Base-by-base conservation (phyloP, 2,329 filamentous ascomycete genomes). In the Aureobasidium sp. region DNA sequence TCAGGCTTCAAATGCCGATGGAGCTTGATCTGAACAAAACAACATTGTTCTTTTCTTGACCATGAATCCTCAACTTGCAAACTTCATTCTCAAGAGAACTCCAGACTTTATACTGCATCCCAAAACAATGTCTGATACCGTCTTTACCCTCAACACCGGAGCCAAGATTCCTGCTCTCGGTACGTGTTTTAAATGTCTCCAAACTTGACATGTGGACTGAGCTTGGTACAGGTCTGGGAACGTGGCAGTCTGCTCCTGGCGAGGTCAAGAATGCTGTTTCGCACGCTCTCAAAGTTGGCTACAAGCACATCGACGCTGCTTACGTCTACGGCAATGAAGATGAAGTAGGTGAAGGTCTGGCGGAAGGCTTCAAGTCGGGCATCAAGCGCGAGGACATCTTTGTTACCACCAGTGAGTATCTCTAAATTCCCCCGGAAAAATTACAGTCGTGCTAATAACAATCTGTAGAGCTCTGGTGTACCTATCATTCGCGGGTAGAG, bases 281-380 rank as follows among this genome's bases (percentile, higher is more conserved):
- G 34, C 76, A 79, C 62, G 78, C 79, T 10, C 74, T 81, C 65
- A 77, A 78, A 69, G 67, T 67, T n/a, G 79, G 79, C 20, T 81
- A 81, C 72, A 72, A 74, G 51, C 79, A 81, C 69, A 81, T 92
- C 68, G 88, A 92, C 76, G 83, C 85, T 67, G 87, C 88, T 6
- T 90, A 88, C 78, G 88, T 86, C 76, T 91, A 91, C 75, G 86
- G 81, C 68, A 92, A 95, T 74, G 91, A 96, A 76, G 82, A 87
- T 52, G 89, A 93, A 74, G 90, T 95, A 17, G 91, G 91, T 66
- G 78, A 86, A 71, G 91, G 88, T 10, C 82, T 96, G 60, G 84
- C 85, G 71, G 86, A 89, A 62, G 90, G 88, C 34, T 85, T 93
- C 70, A 69, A 67, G 44, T 77, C 84, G 5, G 89, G 89, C 27